Evolutionary conservation across 2,329 filamentous ascomycete genomes (phyloP).

Genomic region (Lasiodiplodia hormozganensis): DNA sequence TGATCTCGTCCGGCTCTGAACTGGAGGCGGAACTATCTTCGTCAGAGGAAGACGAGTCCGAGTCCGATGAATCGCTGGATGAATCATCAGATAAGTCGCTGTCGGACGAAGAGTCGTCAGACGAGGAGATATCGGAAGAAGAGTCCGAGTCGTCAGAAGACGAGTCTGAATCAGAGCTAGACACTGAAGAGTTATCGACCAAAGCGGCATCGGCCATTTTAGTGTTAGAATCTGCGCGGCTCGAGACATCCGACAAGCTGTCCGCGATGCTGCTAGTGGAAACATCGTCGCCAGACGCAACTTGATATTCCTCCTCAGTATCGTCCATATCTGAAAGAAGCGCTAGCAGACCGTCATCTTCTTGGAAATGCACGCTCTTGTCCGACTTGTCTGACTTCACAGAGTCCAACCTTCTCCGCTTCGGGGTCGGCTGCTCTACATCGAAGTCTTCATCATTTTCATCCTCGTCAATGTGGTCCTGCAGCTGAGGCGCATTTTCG

Average conservation of each 20-base stretch:
- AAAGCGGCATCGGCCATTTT: background rate
- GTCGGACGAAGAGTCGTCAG: background rate
- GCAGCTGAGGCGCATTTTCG: background rate
- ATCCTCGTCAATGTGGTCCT: background rate
- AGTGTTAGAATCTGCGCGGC: background rate
- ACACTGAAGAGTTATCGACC: slow-evolving; percentile 26
- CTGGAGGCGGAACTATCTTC: slow-evolving; percentile 45
- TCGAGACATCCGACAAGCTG: slow-evolving; percentile 2
- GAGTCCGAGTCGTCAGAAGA: slow-evolving; percentile 53
- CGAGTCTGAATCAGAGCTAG: slow-evolving; percentile 1
- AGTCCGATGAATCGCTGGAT: slow-evolving; percentile 33
- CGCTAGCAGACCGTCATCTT: slow-evolving; percentile 7
- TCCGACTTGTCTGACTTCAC: slow-evolving; percentile 32
- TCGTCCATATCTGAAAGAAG: slow-evolving; percentile 20
- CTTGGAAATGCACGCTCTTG: slow-evolving; percentile 31
- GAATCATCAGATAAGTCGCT: slow-evolving; percentile 29
- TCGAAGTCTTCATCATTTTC: slow-evolving; percentile 38
- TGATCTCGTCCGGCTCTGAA: slow-evolving; percentile 56
- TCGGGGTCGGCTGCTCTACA: slow-evolving; percentile 37
- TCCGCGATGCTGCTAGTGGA: slow-evolving; percentile 6
- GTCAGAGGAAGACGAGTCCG: background rate
- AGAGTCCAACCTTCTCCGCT: slow-evolving; percentile 13
- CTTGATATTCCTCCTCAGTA: slow-evolving; percentile 31
- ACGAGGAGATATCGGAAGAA: slow-evolving; percentile 21
- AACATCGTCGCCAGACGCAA: slow-evolving; percentile 9